Conservation (phyloP, 139 green algal species). For the Tetradesmus obliquus region DNA sequence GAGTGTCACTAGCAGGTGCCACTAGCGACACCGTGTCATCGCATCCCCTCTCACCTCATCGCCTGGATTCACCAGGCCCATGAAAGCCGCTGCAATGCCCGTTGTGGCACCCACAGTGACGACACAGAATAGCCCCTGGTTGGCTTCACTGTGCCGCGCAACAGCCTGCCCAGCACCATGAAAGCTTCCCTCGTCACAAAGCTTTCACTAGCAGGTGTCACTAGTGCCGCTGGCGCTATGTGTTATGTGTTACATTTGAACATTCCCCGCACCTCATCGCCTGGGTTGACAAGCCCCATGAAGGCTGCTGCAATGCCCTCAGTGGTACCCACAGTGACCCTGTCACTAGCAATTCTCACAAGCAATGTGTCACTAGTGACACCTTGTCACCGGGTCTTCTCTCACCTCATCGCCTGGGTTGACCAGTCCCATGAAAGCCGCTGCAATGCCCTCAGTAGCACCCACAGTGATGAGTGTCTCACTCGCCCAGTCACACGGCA, state of each 20-base stretch:
- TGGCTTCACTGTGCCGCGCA: no score
- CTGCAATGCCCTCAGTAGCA: conserved; percentile 85
- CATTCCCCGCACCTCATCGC: conserved; percentile 73
- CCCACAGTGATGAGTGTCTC: conserved; percentile 83
- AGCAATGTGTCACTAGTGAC: no score
- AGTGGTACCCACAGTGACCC: conserved; percentile 68
- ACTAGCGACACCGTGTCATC: no score
- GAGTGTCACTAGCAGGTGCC: conserved; percentile 48
- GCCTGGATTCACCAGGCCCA: conserved; percentile 83
- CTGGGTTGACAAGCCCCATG: conserved; percentile 79
- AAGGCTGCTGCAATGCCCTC: conserved; percentile 85
- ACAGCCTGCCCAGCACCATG: conserved; percentile 53
- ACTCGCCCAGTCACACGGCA: conserved; percentile 68
- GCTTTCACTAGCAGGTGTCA: conserved; percentile 80
- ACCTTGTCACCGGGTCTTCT: neutral
- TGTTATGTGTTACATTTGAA: neutral
- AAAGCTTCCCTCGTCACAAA: conserved; percentile 71
- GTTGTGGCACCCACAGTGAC: conserved; percentile 86
- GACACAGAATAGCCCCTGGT: conserved; percentile 36
- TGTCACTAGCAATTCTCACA: no score
- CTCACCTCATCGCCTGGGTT: conserved; percentile 84
- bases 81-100: conserved; percentile 78
- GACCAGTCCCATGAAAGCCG: conserved; percentile 79
- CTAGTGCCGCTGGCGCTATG: neutral
- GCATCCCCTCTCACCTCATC: conserved; percentile 69